Evolutionary conservation across 1,284 basidiomycete genomes (phyloP).

Genomic region (Prillingera fragicola): DNA sequence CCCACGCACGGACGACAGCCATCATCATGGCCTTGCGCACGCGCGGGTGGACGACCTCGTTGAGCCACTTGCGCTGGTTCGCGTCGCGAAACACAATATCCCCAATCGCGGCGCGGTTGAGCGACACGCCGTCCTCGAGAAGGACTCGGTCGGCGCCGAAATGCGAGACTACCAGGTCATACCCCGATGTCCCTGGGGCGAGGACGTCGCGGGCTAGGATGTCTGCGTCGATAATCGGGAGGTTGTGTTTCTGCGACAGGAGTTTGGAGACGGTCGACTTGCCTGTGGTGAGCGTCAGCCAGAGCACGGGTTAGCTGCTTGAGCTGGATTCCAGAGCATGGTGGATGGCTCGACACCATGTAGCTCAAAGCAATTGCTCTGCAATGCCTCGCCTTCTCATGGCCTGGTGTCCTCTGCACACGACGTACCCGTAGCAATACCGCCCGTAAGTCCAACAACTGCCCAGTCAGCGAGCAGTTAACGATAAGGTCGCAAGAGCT

Average conservation of each 20-base stretch:
- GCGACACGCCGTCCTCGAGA: constrained; percentile 57
- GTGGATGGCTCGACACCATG: no score
- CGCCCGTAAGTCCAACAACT: constrained; percentile 95
- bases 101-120: constrained; percentile 81
- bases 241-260: constrained; percentile 53
- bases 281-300: constrained; percentile 21
- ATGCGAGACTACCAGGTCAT: constrained; percentile 59
- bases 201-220: constrained; percentile 82
- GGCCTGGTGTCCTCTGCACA: no score
- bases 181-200: constrained; percentile 71
- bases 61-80: constrained; percentile 65
- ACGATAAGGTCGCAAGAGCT: no score
- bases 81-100: constrained; percentile 77
- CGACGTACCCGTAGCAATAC: constrained; percentile 77
- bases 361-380: no score
- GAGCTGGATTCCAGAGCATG: no score
- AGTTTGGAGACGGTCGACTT: constrained; percentile 86
- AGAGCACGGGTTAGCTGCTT: no score
- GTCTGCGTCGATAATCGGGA: constrained; percentile 91
- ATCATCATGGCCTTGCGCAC: constrained; percentile 71
- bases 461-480: constrained; percentile 4
- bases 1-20: constrained; percentile 66
- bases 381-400: no score
- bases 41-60: constrained; percentile 83
- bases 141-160: constrained; percentile 68